These are phyloP conservation scores for Zygoascus meyerae DNA, from an alignment of 1,139 yeast genomes.

Conservation along the genomic window DNA sequence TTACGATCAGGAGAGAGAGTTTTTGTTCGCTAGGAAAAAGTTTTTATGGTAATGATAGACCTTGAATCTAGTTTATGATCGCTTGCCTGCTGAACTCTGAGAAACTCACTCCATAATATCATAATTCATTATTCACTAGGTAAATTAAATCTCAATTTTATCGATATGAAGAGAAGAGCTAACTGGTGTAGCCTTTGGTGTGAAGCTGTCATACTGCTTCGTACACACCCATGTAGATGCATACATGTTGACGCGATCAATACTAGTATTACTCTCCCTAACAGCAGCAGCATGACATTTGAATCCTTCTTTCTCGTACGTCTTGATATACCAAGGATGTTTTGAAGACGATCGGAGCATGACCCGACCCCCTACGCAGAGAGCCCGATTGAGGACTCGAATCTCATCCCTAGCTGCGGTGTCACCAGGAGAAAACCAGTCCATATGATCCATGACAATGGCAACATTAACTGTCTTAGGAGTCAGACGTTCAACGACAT, in stretches of 20 bases:
- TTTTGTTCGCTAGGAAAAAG: no score
- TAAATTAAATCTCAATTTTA: conserved; percentile 8
- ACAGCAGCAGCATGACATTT: conserved; percentile 62
- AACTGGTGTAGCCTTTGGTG: conserved; percentile 3
- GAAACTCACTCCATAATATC: no score
- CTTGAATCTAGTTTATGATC: no score
- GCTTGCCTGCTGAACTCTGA: no score
- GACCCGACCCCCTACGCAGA: conserved; percentile 65
- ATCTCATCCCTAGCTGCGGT: conserved; percentile 62
- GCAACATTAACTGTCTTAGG: conserved; percentile 65
- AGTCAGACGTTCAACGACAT: conserved; percentile 62
- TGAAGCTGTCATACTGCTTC: conserved; percentile 30
- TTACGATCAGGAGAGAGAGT: no score
- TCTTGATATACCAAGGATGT: conserved; percentile 70
- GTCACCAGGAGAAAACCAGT: conserved; percentile 64
- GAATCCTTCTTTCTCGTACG: conserved; percentile 64
- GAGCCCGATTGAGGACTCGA: conserved; percentile 55
- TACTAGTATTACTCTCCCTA: conserved; percentile 54
- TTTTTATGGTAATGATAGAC: no score
- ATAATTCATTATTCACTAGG: no score
- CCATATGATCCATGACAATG: conserved; percentile 88
- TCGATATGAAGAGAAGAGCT: conserved; percentile 7
- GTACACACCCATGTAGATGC: conserved; percentile 85
- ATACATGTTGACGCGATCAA: conserved; percentile 80
- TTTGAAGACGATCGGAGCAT: conserved; percentile 70